Base-by-base conservation (phyloP, 2,329 filamentous ascomycete genomes). In the Seiridium unicorne region DNA sequence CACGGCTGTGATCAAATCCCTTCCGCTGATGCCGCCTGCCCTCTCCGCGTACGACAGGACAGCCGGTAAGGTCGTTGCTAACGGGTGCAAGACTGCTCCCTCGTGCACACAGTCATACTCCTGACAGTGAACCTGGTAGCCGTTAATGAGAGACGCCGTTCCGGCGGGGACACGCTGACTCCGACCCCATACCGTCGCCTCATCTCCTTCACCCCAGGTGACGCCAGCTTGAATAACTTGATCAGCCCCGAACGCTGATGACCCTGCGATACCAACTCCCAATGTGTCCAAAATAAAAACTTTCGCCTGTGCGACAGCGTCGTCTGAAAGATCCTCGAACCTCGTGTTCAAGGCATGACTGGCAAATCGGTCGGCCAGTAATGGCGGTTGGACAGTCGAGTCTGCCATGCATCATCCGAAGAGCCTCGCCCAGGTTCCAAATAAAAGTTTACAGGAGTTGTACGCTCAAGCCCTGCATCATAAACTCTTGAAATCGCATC, bases 71-170 rank as follows among this genome's bases (percentile, higher is more conserved):
- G 56, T 13, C n/a, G 55, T 61, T 5, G 59, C 59, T 9, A 61
- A 55, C 26, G 59, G 59, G 26, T 61, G 59, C 47, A 58, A 38
- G 8, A 61, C 55, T 40, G 59, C 59, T 31, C 55, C 59, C 34
- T 61, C 59, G 34, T 61, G 59, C 6, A 61, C 59, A 40, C 59
- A 61, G 55, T 61, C 59, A 48, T 58, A 61, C 38, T 61, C 59
- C 34, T 61, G 59, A 48, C 59, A 58, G 40, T 61, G 59, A 2
- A 61, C 59, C 47, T 61, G 59, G 55, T 58, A 61, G 10, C 44
- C 47, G 26, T 61, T 61, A 4, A 58, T 42, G 18, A 61, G 35
- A 18, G 59, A 54, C 35, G 59, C 59, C 18, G 48, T n/a, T 11
- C 55, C 55, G 35, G 55, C 59, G 8, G 59, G 55, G 3, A 46